Evolutionary conservation across 2,329 filamentous ascomycete genomes (phyloP), one percentile per base, ranked within the genome.

Genomic region (Exophiala bonariae): DNA sequence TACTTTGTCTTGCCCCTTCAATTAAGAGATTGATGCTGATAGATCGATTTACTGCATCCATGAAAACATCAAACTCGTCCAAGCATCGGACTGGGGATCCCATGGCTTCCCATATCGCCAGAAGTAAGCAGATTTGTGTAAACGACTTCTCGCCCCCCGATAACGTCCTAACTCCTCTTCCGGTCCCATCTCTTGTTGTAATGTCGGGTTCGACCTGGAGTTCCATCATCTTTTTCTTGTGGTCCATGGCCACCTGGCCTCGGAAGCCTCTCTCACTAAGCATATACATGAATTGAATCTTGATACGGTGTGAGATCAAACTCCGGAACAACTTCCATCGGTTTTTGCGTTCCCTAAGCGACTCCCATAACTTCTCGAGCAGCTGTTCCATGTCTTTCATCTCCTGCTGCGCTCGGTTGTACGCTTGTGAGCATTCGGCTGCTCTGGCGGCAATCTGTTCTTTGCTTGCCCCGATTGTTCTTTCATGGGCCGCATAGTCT

Each of bases 21-120:
- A 96, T 90, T 85, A 99, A 87, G 86, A 99, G 89, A 54, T 87
- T 87, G 60, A 95, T 96, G 64, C 89, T 95, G 59, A 95, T 87
- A 46, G 87, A 89, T 51, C 93, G 83, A 68, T 99, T 99, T 49
- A 97, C 89, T 58, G 86, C 89, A 69, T 99, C 93, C 93, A 99
- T 99, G 75, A 96, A 99, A 23, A 99, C 93, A 65, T 99, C 93
- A 63, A 97, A 99, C 69, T 99, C 93, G 68, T 99, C 93, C 44
- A 99, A 76, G 63, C 93, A 99, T 44, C 93, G 83, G 51, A 99
- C 86, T 1, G 91, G 92, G 14, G 90, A 95, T 9, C 93, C 92
- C 86, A 99, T 99, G 22, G 93, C 92, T 64, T 99, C 93, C 93
- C 93, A 99, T 14, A 99, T 85, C 2, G 90, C 83, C 23, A 99